These are phyloP conservation scores for Pleurotus eryngii DNA, from an alignment of 768 basidiomycete species.

Conservation along the genomic window DNA sequence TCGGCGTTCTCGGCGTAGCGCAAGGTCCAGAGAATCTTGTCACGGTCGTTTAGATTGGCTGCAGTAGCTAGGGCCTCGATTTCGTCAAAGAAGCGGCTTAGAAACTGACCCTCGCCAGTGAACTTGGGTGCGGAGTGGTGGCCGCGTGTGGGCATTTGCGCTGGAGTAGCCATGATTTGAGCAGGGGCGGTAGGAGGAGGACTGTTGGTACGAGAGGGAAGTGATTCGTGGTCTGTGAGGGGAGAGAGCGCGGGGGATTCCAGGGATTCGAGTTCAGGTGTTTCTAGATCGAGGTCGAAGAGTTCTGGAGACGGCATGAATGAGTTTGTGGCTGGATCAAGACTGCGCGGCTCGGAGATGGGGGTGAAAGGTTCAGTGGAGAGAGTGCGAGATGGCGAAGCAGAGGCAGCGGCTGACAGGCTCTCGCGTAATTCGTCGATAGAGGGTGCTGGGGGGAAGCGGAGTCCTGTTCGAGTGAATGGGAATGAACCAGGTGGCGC, in stretches of 20 bases:
- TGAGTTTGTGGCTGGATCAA: neutral
- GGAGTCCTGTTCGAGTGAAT: neutral
- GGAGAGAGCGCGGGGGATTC: neutral
- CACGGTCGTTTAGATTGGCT: neutral
- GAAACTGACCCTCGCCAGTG: neutral
- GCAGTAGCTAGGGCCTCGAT: neutral
- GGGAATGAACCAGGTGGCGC: neutral
- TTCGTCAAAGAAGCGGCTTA: conserved; percentile 1
- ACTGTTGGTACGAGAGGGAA: neutral
- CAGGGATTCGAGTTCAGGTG: neutral
- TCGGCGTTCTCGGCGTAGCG: neutral
- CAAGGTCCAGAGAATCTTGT: neutral
- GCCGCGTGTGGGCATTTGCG: neutral
- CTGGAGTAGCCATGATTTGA: neutral
- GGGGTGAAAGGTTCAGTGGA: neutral
- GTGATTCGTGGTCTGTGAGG: neutral
- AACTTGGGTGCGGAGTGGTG: conserved; percentile 2
- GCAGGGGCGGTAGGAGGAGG: neutral
- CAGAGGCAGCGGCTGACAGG: neutral
- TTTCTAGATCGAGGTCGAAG: neutral
- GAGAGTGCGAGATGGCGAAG: neutral
- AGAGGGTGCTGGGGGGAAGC: neutral
- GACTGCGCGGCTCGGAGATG: neutral
- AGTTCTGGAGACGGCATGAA: neutral
- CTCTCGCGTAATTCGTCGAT: neutral